phyloP scores from a whole-genome alignment of 163 green algal genomes.

The Scenedesmus sp. region DNA sequence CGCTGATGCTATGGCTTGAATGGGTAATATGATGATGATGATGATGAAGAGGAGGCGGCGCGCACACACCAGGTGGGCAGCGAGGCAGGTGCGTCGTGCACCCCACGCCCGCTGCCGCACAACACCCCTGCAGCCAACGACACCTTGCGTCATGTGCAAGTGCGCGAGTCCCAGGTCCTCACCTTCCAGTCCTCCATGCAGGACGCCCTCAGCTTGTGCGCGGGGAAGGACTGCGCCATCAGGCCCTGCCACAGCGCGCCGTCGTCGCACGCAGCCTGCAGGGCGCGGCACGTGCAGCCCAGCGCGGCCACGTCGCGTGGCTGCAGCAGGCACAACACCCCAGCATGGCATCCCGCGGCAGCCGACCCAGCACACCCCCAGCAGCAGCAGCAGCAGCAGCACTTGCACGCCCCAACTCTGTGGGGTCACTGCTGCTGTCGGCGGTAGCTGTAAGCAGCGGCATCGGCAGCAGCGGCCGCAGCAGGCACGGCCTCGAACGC shows the following conservation, averaged over 20 bases:
- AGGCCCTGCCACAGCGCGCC: conserved; percentile 55
- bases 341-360: conserved; percentile 41
- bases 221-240: conserved; percentile 53
- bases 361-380: not conserved
- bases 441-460: not conserved
- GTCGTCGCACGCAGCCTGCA: conserved; percentile 46
- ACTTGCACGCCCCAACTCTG: not conserved
- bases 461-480: not conserved
- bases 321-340: conserved; percentile 46
- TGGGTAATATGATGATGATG: too few relatives aligned
- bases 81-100: too few relatives aligned
- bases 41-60: too few relatives aligned
- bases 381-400: conserved; percentile 7
- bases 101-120: too few relatives aligned
- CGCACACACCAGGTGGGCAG: too few relatives aligned
- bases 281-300: not conserved
- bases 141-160: too few relatives aligned
- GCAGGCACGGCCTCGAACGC: not conserved
- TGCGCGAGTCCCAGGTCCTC: too few relatives aligned
- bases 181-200: conserved; percentile 38
- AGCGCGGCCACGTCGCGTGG: not conserved
- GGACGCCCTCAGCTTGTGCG: conserved; percentile 1
- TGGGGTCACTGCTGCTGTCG: conserved; percentile 1
- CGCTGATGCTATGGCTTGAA: too few relatives aligned
- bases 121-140: too few relatives aligned